Conservation (phyloP, 345 rosid genomes). For the Geranium brycei region DNA sequence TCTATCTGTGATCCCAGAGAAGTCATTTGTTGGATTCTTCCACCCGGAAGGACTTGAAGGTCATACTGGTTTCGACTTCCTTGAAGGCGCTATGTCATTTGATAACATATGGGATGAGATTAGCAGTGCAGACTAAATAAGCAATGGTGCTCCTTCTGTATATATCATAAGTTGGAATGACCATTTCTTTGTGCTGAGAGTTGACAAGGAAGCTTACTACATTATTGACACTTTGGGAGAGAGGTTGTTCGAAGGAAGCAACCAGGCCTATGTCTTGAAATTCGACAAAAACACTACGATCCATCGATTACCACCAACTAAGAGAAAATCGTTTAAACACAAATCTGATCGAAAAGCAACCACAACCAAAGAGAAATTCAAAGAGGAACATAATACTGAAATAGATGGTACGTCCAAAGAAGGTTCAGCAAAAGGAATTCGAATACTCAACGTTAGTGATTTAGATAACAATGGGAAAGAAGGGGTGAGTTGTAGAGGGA, state of each 20-base stretch:
- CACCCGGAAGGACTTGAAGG: constrained; percentile 23
- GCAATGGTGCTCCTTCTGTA: constrained; percentile 16
- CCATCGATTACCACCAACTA: too few species aligned
- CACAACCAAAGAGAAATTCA: too few species aligned
- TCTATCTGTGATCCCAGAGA: constrained; percentile 14
- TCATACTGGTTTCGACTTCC: constrained; percentile 13
- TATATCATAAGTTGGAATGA: constrained; percentile 59
- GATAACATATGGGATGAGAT: constrained; percentile 42
- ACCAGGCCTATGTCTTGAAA: constrained; percentile 42
- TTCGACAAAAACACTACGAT: constrained; percentile 37
- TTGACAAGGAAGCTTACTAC: constrained; percentile 23
- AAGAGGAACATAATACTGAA: too few species aligned
- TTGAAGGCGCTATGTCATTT: constrained; percentile 32
- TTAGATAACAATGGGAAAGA: constrained; percentile 19
- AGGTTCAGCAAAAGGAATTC: too few species aligned
- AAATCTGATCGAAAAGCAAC: too few species aligned
- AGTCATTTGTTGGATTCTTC: constrained; percentile 43
- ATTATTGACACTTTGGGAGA: constrained; percentile 52
- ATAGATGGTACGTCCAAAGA: too few species aligned
- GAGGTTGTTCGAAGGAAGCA: constrained; percentile 48
- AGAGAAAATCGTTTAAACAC: too few species aligned
- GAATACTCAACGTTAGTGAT: too few species aligned
- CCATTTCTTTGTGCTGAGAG: constrained; percentile 55
- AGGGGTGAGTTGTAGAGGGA: too few species aligned
- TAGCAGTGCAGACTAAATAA: constrained; percentile 4